Conservation (phyloP, 768 basidiomycete species). For the Podaxis rugospora region DNA sequence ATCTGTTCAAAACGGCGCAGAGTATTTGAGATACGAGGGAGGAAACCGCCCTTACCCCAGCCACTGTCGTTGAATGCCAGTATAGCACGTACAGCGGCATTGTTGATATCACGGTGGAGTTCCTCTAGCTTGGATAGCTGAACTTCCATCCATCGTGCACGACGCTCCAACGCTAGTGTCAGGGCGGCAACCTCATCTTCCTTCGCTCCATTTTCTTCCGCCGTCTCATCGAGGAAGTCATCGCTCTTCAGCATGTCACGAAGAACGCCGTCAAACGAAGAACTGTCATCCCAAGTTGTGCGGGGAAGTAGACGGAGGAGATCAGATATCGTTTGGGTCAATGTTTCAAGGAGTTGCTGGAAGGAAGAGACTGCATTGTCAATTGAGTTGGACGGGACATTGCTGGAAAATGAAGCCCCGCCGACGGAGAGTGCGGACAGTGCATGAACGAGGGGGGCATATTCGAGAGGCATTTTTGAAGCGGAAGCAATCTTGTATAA, state of each 20-base stretch:
- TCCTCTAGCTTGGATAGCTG: constrained; percentile 87
- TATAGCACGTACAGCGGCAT: constrained; percentile 78
- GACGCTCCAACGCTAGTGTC: constrained; percentile 78
- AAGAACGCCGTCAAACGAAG: constrained; percentile 81
- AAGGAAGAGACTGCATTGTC: constrained; percentile 89
- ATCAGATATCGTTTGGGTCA: constrained; percentile 89
- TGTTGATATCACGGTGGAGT: constrained; percentile 86
- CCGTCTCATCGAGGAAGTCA: constrained; percentile 76
- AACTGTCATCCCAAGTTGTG: constrained; percentile 88
- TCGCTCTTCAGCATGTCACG: constrained; percentile 88
- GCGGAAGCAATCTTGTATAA: constrained; percentile 64
- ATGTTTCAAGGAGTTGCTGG: constrained; percentile 81
- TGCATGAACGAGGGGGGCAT: constrained; percentile 82
- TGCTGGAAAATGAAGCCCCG: constrained; percentile 78
- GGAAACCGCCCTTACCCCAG: constrained; percentile 67
- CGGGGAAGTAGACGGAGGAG: constrained; percentile 80
- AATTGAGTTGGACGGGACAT: constrained; percentile 83
- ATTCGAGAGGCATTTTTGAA: constrained; percentile 78
- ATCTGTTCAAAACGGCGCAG: constrained; percentile 66
- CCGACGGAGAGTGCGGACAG: constrained; percentile 83
- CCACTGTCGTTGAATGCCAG: constrained; percentile 82
- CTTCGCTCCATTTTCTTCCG: constrained; percentile 57
- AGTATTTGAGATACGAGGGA: constrained; percentile 69
- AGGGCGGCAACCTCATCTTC: constrained; percentile 85
- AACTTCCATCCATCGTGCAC: constrained; percentile 93